Evolutionary conservation across 1,284 basidiomycete genomes (phyloP), one percentile per base, ranked within the genome.

Genomic region (Cutaneotrichosporon spelunceum): DNA sequence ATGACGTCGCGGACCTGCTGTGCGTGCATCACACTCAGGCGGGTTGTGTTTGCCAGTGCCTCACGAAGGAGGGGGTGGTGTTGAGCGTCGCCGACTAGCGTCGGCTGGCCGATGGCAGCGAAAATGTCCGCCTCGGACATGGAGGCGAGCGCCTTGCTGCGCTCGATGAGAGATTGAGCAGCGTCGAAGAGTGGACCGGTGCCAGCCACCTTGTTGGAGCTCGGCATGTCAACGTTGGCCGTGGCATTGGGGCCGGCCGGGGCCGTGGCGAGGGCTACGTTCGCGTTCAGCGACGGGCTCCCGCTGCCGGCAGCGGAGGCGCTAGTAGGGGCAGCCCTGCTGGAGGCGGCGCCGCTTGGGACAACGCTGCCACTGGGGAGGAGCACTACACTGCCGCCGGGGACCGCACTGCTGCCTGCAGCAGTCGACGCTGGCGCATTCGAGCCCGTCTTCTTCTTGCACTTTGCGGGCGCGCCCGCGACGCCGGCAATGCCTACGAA

Each of bases 121-220:
- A 48, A 48, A 14, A 48, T 48, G 26, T 48, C 45, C 10, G 45
- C 45, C 45, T 48, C 45, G 45, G 45, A 48, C 45, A 48, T 48
- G 45, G 6, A 13, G 23, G 23, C 45, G 7, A 48, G 23, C 14
- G 21, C 23, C 45, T 48, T 48, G 26, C 23, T 4, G 45, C 45
- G 45, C 13, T 48, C 45, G 26, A 48, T 24, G 45, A 48, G 24
- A 13, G 23, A 13, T 23, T 24, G 23, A 4, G 45, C 23, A 21
- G 45, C 13, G 45, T 48, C 45, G 45, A 48, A 48, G 45, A 48
- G 45, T 10, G 45, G 45, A 11, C 45, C 45, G 9, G 23, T 19
- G 26, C 45, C 45, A 10, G 39, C 6, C 5, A 8, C 16, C 39
- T 16, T 19, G 14, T n/a, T n/a, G 39, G 39, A 19, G 39, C 3